Conservation (phyloP, 257 asterid species). For the Verbascum thapsus region DNA sequence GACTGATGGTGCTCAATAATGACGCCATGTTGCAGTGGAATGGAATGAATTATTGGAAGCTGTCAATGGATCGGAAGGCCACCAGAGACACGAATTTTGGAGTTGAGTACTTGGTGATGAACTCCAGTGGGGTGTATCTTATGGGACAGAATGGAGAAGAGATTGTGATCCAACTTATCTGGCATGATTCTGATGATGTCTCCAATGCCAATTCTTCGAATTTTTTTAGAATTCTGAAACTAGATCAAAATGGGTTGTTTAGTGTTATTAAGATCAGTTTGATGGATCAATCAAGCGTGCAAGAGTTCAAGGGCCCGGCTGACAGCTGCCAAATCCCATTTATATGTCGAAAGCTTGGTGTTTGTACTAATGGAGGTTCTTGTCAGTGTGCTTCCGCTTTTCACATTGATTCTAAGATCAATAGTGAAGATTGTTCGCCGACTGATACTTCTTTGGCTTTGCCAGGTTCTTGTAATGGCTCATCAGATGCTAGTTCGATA, state of each 20-base stretch:
- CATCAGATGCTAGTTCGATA: conserved; percentile 25
- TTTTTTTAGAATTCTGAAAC: conserved; percentile 36
- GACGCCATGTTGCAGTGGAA: conserved; percentile 71
- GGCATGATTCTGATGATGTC: conserved; percentile 27
- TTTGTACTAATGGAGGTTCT: conserved; percentile 53
- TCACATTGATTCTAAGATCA: conserved; percentile 31
- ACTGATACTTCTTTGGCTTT: conserved; percentile 45
- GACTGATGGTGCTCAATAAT: conserved; percentile 35
- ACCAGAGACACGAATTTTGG: conserved; percentile 29
- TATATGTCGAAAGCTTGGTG: conserved; percentile 48
- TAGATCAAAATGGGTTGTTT: conserved; percentile 52
- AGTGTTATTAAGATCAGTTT: conserved; percentile 23
- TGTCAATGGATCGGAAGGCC: conserved; percentile 53
- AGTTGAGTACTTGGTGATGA: conserved; percentile 49
- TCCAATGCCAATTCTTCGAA: conserved; percentile 12
- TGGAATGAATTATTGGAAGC: conserved; percentile 54
- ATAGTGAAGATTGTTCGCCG: conserved; percentile 47
- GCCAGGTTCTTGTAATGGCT: conserved; percentile 41
- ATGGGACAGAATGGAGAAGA: conserved; percentile 44
- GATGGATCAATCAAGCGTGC: conserved; percentile 3
- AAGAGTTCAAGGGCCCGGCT: conserved; percentile 45
- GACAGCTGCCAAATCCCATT: conserved; percentile 55
- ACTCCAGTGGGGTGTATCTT: conserved; percentile 56
- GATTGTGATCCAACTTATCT: conserved; percentile 37
- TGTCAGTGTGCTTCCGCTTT: conserved; percentile 72